phyloP scores from a whole-genome alignment of 495 filamentous ascomycete species.

The Talaromyces nanjingensis region DNA sequence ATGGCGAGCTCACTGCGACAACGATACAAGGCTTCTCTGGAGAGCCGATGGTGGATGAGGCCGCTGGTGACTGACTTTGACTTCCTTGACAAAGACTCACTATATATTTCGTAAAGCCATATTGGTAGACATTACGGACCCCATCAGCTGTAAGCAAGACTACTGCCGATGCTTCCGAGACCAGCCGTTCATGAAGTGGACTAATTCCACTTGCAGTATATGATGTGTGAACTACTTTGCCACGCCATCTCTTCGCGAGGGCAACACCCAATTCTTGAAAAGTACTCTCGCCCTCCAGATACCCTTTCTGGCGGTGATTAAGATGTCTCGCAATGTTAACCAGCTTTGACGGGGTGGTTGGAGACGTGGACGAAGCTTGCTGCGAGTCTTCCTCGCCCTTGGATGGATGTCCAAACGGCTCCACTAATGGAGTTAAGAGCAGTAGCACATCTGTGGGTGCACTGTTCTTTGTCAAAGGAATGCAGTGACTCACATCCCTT shows the following conservation, averaged over 20 bases:
- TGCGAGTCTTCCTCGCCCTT: background rate
- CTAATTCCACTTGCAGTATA: conserved; percentile 8
- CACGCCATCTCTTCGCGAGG: conserved; percentile 9
- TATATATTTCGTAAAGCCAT: conserved; percentile 7
- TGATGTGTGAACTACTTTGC: conserved; percentile 7
- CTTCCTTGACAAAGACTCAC: conserved; percentile 5
- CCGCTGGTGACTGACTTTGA: background rate
- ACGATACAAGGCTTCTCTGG: conserved; percentile 5
- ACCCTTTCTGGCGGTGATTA: background rate
- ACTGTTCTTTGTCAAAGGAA: conserved; percentile 2
- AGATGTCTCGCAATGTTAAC: conserved; percentile 4
- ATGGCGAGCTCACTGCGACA: conserved; percentile 6
- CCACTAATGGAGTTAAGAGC: conserved; percentile 6
- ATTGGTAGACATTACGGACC: conserved; percentile 9
- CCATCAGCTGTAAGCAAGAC: conserved; percentile 8
- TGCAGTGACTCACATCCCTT: background rate
- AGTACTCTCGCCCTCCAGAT: conserved; percentile 4
- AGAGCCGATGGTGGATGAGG: too few species aligned
- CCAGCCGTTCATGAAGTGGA: conserved; percentile 4
- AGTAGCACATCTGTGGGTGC: conserved; percentile 2
- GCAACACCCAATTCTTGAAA: conserved; percentile 4
- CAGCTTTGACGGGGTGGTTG: background rate
- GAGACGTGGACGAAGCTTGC: background rate
- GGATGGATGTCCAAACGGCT: background rate
- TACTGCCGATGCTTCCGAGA: conserved; percentile 5